A percentile compares a stretch with the other conserved stretches of the same genome.
Evolutionary conservation across 2,329 filamentous ascomycete species (phyloP).

Genomic region (Apiospora hydei): DNA sequence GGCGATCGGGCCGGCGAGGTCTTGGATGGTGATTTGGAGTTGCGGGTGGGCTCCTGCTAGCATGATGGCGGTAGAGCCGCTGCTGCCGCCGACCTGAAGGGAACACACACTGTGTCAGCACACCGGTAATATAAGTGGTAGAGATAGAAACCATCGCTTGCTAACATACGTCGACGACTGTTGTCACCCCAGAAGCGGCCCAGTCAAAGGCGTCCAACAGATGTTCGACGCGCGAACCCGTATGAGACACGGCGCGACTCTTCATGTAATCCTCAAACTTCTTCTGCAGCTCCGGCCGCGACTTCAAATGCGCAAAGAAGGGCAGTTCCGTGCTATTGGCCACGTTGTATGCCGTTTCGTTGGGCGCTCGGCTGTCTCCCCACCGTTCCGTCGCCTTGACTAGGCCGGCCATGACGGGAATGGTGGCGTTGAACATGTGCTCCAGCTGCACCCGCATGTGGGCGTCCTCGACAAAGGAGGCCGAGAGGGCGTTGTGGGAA

Average conservation of each 20-base stretch:
- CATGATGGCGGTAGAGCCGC: slow-evolving; percentile 38
- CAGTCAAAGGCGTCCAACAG: slow-evolving; percentile 46
- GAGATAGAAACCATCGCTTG: too few species aligned
- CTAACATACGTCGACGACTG: slow-evolving; percentile 40
- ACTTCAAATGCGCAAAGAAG: slow-evolving; percentile 40
- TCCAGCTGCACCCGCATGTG: slow-evolving; percentile 36
- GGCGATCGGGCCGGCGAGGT: not conserved
- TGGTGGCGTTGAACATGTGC: slow-evolving; percentile 33
- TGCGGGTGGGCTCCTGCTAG: slow-evolving; percentile 38
- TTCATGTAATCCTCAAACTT: slow-evolving; percentile 41
- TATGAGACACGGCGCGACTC: slow-evolving; percentile 35
- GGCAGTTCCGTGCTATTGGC: slow-evolving; percentile 29
- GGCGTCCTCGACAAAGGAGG: slow-evolving; percentile 32
- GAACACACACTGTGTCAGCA: too few species aligned
- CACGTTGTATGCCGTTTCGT: slow-evolving; percentile 32
- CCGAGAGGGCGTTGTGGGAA: slow-evolving; percentile 41
- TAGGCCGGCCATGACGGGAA: not conserved
- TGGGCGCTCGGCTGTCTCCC: not conserved
- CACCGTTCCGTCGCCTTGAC: not conserved
- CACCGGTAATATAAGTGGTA: too few species aligned
- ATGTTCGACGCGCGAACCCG: slow-evolving; percentile 39
- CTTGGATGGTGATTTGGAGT: slow-evolving; percentile 36
- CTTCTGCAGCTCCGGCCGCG: slow-evolving; percentile 30
- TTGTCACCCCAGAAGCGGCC: slow-evolving; percentile 39
- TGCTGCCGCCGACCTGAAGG: slow-evolving; percentile 45